A percentile compares a stretch with the other conserved stretches of the same genome.
Evolutionary conservation across 305 asterid species (phyloP).

Genomic region (Fraxinus angustifolia): DNA sequence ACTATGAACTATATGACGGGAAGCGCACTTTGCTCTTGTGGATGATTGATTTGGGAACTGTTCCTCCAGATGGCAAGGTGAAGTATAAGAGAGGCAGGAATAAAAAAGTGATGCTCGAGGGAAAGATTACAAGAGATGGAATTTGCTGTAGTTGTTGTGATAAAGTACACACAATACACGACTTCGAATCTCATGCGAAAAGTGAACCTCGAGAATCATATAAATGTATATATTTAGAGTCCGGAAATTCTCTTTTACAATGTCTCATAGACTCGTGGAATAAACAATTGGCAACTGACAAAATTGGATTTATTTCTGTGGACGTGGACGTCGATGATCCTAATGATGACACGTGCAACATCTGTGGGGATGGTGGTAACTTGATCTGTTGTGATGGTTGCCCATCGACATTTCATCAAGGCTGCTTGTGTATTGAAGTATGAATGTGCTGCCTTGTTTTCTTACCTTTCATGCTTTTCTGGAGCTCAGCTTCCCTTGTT

Average conservation of each 20-base stretch:
- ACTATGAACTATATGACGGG: conserved; percentile 46
- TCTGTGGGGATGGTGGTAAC: conserved; percentile 95
- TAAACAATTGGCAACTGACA: conserved; percentile 45
- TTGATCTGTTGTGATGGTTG: conserved; percentile 91
- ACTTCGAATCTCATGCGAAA: conserved; percentile 73
- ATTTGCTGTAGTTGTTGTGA: conserved; percentile 77
- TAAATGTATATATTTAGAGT: conserved; percentile 48
- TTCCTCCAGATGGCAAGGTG: conserved; percentile 54
- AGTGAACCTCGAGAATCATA: conserved; percentile 43
- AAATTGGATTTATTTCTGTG: conserved; percentile 52
- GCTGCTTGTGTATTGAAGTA: conserved; percentile 78
- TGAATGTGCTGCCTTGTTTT: conserved; percentile 18
- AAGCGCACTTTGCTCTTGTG: conserved; percentile 70
- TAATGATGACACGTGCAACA: conserved; percentile 85
- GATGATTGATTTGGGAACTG: conserved; percentile 79
- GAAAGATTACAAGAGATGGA: conserved; percentile 68
- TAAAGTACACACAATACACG: conserved; percentile 36
- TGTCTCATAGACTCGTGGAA: conserved; percentile 76
- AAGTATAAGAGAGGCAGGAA: conserved; percentile 45
- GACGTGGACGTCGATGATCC: conserved; percentile 79
- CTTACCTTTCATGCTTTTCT: background rate
- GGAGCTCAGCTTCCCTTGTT: conserved; percentile 11
- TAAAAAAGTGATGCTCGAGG: conserved; percentile 41
- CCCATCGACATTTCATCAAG: conserved; percentile 91
- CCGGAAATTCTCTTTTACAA: conserved; percentile 63